Base-by-base conservation (phyloP, 805 yeast genomes). In the Candida gorgasii region DNA sequence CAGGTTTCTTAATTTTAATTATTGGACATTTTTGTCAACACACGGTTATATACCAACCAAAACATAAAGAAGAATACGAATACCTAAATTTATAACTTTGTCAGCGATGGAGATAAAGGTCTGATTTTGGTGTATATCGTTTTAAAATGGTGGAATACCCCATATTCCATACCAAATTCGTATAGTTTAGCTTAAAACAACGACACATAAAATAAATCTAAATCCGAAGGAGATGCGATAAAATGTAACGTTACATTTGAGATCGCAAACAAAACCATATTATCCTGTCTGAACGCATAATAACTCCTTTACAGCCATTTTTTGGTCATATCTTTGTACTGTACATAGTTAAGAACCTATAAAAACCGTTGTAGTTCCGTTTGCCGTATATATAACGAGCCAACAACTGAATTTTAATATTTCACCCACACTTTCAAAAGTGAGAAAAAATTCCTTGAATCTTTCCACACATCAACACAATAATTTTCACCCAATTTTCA, bases 381-480 rank as follows among this genome's bases (percentile, higher is more conserved):
- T n/a, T n/a, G n/a, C n/a, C n/a, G n/a, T n/a, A n/a, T n/a, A n/a
- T n/a, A n/a, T n/a, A n/a, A n/a, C n/a, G n/a, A n/a, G n/a, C n/a
- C n/a, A n/a, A n/a, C n/a, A n/a, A n/a, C n/a, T n/a, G n/a, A n/a
- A n/a, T n/a, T n/a, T n/a, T n/a, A n/a, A n/a, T n/a, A n/a, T n/a
- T n/a, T n/a, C n/a, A n/a, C n/a, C 19, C 14, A 8, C 7, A 29
- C 16, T n/a, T 14, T 8, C 5, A 29, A 29, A 29, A 17, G n/a
- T 29, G 33, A 29, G 33, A 29, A 13, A 9, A 29, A 29, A 37
- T 45, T 45, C 48, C 48, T 23, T 16, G 45, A 45, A 45, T 33
- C 48, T 45, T 45, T 45, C 48, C 45, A 45, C 34, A 16, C n/a
- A 8, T 36, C 30, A 20, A 22, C 29, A 23, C 30, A n/a, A n/a